phyloP scores from a whole-genome alignment of 2,329 filamentous ascomycete genomes.

The Epichloe coenophiala region DNA sequence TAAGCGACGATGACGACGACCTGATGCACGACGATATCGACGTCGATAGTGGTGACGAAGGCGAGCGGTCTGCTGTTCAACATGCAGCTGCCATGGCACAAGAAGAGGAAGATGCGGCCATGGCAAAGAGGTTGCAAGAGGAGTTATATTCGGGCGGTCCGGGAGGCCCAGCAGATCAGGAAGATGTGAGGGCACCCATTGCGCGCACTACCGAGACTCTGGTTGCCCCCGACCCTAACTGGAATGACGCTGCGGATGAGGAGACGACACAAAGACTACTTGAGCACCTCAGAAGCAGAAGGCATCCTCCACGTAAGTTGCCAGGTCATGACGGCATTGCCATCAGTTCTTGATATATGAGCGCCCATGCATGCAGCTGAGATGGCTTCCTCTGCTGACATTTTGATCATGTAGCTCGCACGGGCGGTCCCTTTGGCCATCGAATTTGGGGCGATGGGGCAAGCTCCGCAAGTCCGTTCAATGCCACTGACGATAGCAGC shows the following conservation, averaged over 20 bases:
- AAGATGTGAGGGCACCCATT: slow-evolving; percentile 77
- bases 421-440: slow-evolving; percentile 24
- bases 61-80: slow-evolving; percentile 26
- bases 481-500: slow-evolving; percentile 33
- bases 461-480: slow-evolving; percentile 9
- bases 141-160: slow-evolving; percentile 59
- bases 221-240: slow-evolving; percentile 49
- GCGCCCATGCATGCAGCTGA: neutral
- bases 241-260: slow-evolving; percentile 28
- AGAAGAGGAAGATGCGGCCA: slow-evolving; percentile 81
- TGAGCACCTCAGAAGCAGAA: slow-evolving; percentile 46
- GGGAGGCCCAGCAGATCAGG: slow-evolving; percentile 30
- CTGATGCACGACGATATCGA: slow-evolving; percentile 22
- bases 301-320: slow-evolving; percentile 19
- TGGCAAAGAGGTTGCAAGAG: slow-evolving; percentile 83
- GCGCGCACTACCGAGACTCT: slow-evolving; percentile 83
- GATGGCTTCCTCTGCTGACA: neutral
- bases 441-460: slow-evolving; percentile 23
- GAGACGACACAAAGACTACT: slow-evolving; percentile 48
- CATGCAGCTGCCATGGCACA: slow-evolving; percentile 33
- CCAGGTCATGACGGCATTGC: slow-evolving; percentile 1
- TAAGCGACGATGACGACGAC: slow-evolving; percentile 62
- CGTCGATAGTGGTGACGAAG: slow-evolving; percentile 22
- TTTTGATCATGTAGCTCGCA: slow-evolving; percentile 2
- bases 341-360: neutral